Evolutionary conservation across 192 early-diverging fungal genomes (phyloP), one percentile per base, ranked within the genome.

Genomic region (Podila epigama): DNA sequence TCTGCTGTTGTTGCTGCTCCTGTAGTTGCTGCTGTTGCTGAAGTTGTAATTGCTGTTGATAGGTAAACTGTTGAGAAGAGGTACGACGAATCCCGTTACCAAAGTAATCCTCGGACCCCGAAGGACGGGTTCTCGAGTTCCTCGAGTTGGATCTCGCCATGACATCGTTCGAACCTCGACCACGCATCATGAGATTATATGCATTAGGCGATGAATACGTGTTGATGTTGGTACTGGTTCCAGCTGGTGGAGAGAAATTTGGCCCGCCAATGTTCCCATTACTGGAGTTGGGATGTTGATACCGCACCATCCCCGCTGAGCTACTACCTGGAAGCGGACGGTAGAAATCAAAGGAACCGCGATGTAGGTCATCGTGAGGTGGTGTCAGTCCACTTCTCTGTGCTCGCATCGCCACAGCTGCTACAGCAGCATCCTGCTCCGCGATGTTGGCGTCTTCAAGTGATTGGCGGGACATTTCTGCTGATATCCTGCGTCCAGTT

Each of bases 391-490:
- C 65, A 37, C 52, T 68, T 10, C 18, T 48, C 31, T 75, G 72
- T 22, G 64, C 65, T 33, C 64, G 55, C 52, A 75, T 55, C 2
- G 72, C 72, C 11, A 75, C 65, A 13, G 72, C 72, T 10, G 72
- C 72, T 0, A 75, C 72, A 32, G 65, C 72, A 1, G 65, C 72
- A 58, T 75, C 72, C 42, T 75, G 72, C 36, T 75, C 72, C 5
- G 72, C 67, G n/a, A 68, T 67, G n/a, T 63, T 57, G 2, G 33
- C 54, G 22, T 75, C 72, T 27, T 75, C 72, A 50, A 75, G 34
- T 16, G 72, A 75, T 10, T 59, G 65, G 10, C 65, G 51, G 35
- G 18, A 42, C 32, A 18, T 51, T 20, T 75, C 72, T 9, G 41
- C 52, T 22, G 70, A 75, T 1, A 16, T 33, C 35, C 63, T 41